phyloP scores from a whole-genome alignment of 148 eudicot species.

The Rheum nobile region DNA sequence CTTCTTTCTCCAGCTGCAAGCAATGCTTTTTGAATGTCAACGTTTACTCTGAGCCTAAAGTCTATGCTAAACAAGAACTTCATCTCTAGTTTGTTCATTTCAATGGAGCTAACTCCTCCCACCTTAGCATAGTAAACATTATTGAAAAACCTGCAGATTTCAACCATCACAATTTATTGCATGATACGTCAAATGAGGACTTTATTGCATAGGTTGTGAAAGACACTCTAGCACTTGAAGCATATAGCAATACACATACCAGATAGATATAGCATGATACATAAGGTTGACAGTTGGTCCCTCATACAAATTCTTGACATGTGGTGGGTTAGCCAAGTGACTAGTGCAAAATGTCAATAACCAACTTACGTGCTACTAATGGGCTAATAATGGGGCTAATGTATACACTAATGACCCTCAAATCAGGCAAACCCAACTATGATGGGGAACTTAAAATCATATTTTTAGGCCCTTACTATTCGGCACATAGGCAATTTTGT shows the following conservation, averaged over 20 bases:
- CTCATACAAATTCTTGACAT: neutral
- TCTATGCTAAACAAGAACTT: slow-evolving; percentile 61
- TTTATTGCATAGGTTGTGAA: too few species aligned
- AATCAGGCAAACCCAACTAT: neutral
- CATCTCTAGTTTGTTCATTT: slow-evolving; percentile 77
- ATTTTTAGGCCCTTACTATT: too few species aligned
- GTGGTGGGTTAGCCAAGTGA: neutral
- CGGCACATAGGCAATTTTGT: too few species aligned
- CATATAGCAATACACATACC: neutral
- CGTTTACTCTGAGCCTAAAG: slow-evolving; percentile 49
- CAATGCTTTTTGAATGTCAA: slow-evolving; percentile 56
- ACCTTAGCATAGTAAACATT: slow-evolving; percentile 94
- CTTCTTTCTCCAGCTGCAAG: slow-evolving; percentile 45
- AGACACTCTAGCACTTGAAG: neutral
- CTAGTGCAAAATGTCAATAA: neutral
- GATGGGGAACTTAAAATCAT: neutral
- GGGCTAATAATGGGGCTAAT: neutral
- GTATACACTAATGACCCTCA: neutral
- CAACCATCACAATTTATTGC: neutral
- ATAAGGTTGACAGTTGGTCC: neutral
- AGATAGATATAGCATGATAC: neutral
- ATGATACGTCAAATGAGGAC: neutral
- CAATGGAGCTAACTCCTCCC: slow-evolving; percentile 70
- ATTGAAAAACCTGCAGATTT: slow-evolving; percentile 57
- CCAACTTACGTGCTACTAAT: neutral